Evolutionary conservation across 2,329 filamentous ascomycete species (phyloP), one percentile per base, ranked within the genome.

Genomic region (Tolypocladium pustulatum): DNA sequence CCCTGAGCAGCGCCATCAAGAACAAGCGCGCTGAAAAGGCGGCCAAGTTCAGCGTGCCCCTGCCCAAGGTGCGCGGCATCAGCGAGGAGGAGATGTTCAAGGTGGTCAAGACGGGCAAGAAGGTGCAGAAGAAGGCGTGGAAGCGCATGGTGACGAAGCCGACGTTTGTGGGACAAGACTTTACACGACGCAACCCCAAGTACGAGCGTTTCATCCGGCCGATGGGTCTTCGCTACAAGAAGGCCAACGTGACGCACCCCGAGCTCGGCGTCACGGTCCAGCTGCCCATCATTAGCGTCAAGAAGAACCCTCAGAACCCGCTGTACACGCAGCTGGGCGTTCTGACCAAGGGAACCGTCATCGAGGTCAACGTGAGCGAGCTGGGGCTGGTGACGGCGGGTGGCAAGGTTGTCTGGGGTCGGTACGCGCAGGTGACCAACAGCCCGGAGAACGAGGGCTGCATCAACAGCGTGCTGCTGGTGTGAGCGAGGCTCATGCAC

Each of bases 41-140:
- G 8, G 94, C 94, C 56, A 90, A 93, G 71, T 97, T 97, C 72
- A 84, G 83, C 37, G 94, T 97, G 43, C 94, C 94, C 1, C 74
- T 99, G 69, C 94, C 94, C 40, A 97, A 96, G 77, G 94, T 97
- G 52, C 85, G 90, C 68, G 93, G 73, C 60, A 97, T 97, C 66
- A 86, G 84, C 65, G 93, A 97, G 78, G 91, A 96, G 80, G 93
- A 96, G 78, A 93, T 97, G 88, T 97, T 97, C 81, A 93, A 90
- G 76, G 92, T 96, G 17, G 86, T 97, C 69, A 91, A 91, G 78
- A 97, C 93, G 37, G 93, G 94, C 67, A 95, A 95, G 84, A 97
- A 96, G 81, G 91, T 87, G 2, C 81, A 86, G 59, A 91, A 95
- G 83, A 95, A 94, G 81, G 81, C 80, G 59, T 83, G 87, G 87